These are phyloP conservation scores for Chlorociboria aeruginascens DNA, from an alignment of 495 filamentous ascomycete genomes.

Conservation along the genomic window DNA sequence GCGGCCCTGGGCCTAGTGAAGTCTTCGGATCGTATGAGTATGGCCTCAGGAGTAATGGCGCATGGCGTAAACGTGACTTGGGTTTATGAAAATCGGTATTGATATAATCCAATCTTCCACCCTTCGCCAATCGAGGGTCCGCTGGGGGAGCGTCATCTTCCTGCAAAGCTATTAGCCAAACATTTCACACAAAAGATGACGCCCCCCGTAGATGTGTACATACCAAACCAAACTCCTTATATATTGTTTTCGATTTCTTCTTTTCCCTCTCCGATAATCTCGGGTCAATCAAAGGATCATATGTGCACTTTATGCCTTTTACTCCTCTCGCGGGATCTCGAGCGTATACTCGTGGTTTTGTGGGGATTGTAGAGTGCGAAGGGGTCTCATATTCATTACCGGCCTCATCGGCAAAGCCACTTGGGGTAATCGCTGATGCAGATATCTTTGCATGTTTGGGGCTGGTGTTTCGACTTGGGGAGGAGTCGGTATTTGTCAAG, in stretches of 20 bases:
- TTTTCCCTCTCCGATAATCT: conserved; percentile 48
- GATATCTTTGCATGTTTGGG: conserved; percentile 31
- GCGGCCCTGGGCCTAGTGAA: conserved; percentile 79
- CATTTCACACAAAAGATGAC: conserved; percentile 43
- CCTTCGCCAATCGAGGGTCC: conserved; percentile 65
- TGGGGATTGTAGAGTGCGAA: conserved; percentile 31
- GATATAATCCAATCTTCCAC: conserved; percentile 42
- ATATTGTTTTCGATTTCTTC: conserved; percentile 54
- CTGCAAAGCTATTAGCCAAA: conserved; percentile 31
- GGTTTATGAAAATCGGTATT: conserved; percentile 55
- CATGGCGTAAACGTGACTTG: conserved; percentile 59
- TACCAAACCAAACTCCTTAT: conserved; percentile 59
- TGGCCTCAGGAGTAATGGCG: conserved; percentile 65
- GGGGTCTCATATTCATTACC: conserved; percentile 6
- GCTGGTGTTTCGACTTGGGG: conserved; percentile 46
- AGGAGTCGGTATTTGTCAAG: conserved; percentile 64
- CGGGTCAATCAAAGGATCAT: conserved; percentile 63
- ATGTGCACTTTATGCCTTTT: conserved; percentile 56
- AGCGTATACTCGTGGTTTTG: conserved; percentile 41
- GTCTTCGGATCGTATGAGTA: conserved; percentile 69
- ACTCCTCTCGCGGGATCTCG: conserved; percentile 48
- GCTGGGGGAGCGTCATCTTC: conserved; percentile 55
- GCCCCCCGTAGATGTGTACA: conserved; percentile 40
- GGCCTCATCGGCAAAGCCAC: neutral
- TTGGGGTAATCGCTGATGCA: neutral